phyloP scores from a whole-genome alignment of 192 early-diverging fungal species.

The Coemansia sp. region DNA sequence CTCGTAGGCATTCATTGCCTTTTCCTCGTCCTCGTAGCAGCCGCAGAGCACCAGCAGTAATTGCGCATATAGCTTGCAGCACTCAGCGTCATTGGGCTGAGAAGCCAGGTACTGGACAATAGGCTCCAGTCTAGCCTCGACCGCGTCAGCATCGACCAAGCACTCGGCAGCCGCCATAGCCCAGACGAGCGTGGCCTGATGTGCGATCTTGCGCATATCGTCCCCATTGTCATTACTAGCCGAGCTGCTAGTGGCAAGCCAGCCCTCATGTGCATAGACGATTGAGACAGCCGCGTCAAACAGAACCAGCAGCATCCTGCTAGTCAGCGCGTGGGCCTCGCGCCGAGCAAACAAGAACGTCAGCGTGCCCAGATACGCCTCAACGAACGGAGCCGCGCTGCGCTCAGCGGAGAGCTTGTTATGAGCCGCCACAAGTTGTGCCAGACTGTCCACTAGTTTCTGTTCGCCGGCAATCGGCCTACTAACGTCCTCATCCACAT shows the following conservation, averaged over 20 bases:
- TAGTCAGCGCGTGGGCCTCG: conserved; percentile 26
- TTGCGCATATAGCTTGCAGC: conserved; percentile 44
- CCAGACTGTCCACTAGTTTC: conserved; percentile 26
- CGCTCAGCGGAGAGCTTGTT: background rate
- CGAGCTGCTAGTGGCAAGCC: conserved; percentile 8
- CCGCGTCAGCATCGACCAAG: conserved; percentile 47
- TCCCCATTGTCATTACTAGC: background rate
- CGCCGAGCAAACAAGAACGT: conserved; percentile 18
- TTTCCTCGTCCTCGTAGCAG: conserved; percentile 59
- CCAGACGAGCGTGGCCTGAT: conserved; percentile 60
- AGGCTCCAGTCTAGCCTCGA: conserved; percentile 34
- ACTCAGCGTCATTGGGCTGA: conserved; percentile 10
- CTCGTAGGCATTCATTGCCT: conserved; percentile 59
- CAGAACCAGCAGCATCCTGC: conserved; percentile 17
- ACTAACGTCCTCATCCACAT: conserved; percentile 4
- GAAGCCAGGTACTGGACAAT: conserved; percentile 42
- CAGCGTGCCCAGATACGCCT: conserved; percentile 14
- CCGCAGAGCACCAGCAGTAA: conserved; percentile 46
- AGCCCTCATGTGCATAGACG: conserved; percentile 17
- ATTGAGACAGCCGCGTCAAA: conserved; percentile 21
- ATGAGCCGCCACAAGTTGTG: conserved; percentile 18
- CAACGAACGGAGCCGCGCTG: background rate
- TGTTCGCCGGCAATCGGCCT: conserved; percentile 14
- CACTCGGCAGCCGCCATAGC: conserved; percentile 60
- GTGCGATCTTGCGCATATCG: conserved; percentile 10